These are phyloP conservation scores for Leishmania martiniquensis DNA, from an alignment of 208 protist genomes.

Conservation along the genomic window DNA sequence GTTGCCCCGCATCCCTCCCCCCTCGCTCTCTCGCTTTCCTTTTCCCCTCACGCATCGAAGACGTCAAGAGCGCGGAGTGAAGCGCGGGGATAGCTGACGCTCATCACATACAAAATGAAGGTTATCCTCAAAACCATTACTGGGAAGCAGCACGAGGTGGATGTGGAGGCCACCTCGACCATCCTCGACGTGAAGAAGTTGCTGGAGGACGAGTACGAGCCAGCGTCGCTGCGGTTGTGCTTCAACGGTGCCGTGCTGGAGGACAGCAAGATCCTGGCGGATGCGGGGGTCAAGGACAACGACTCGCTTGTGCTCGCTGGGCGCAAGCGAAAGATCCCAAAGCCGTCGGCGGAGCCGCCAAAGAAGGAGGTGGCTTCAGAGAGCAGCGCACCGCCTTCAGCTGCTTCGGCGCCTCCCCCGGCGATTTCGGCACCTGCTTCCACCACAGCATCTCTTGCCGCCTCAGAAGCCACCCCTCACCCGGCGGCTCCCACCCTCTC, in stretches of 20 bases:
- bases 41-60: background rate
- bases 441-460: background rate
- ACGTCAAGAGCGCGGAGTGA: background rate
- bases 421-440: background rate
- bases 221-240: constrained; percentile 64
- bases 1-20: background rate
- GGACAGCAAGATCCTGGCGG: constrained; percentile 57
- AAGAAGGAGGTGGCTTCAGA: constrained; percentile 6
- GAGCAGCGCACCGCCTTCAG: constrained; percentile 11
- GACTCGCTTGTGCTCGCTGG: constrained; percentile 72
- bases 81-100: background rate
- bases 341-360: constrained; percentile 22
- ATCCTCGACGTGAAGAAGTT: constrained; percentile 63
- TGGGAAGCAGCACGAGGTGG: constrained; percentile 57
- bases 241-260: constrained; percentile 75
- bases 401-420: background rate
- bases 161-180: constrained; percentile 54
- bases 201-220: constrained; percentile 77
- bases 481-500: background rate
- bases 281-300: constrained; percentile 51
- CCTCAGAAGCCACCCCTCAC: background rate
- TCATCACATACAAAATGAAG: constrained; percentile 49
- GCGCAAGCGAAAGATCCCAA: constrained; percentile 72
- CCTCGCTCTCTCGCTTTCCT: background rate
- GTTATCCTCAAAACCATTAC: constrained; percentile 72